Evolutionary conservation across 768 basidiomycete genomes (phyloP).

Genomic region (Pilatotrama ljubarskyi): DNA sequence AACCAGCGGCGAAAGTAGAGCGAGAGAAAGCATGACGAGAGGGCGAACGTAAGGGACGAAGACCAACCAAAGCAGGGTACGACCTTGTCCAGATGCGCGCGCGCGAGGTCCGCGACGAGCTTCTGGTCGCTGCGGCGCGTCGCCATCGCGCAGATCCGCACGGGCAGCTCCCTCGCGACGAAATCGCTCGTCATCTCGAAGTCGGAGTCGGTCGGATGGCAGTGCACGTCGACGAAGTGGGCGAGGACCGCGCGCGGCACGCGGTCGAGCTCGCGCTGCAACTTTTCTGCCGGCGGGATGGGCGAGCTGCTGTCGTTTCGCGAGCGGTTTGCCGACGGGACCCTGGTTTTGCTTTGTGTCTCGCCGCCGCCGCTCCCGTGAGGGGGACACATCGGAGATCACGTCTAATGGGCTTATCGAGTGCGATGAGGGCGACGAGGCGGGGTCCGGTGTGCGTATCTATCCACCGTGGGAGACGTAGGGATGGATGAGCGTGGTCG

Average conservation of each 20-base stretch:
- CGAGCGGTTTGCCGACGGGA: background rate
- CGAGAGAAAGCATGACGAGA: background rate
- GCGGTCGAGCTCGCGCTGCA: constrained; percentile 8
- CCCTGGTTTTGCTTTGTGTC: no score
- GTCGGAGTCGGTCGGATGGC: constrained; percentile 85
- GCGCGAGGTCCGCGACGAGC: constrained; percentile 67
- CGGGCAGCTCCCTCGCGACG: constrained; percentile 29
- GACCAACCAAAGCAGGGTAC: constrained; percentile 83
- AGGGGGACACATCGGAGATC: constrained; percentile 3
- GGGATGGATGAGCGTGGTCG: background rate
- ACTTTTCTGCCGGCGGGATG: background rate
- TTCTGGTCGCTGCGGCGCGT: constrained; percentile 65
- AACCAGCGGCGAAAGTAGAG: background rate
- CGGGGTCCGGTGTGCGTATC: no score
- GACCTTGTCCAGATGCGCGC: constrained; percentile 60
- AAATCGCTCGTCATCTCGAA: constrained; percentile 50
- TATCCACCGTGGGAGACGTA: background rate
- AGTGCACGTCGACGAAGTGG: constrained; percentile 86
- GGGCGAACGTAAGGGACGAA: background rate
- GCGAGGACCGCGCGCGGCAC: constrained; percentile 44
- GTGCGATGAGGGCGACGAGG: background rate
- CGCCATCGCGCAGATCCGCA: constrained; percentile 86
- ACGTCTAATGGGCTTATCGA: background rate
- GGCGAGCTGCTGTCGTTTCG: background rate
- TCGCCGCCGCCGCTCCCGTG: no score